A percentile compares a stretch with the other conserved stretches of the same genome.
These are phyloP conservation scores for Capsicum pubescens DNA, from an alignment of 257 asterid genomes.

Conservation along the genomic window DNA sequence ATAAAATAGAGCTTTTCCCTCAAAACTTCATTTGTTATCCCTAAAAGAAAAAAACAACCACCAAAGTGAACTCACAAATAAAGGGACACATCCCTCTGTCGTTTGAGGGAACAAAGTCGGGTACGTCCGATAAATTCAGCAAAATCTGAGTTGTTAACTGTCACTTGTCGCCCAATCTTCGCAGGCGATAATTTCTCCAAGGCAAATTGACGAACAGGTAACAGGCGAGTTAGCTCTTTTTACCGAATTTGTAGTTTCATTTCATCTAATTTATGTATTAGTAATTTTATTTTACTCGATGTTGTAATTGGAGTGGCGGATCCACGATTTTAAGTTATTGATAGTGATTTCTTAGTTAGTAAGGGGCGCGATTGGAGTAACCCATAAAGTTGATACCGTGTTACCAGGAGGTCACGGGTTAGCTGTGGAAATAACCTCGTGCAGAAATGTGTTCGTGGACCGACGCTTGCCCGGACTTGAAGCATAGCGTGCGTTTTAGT, in stretches of 20 bases:
- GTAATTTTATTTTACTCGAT: neutral
- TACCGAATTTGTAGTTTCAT: constrained; percentile 1
- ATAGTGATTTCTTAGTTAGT: neutral
- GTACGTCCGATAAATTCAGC: constrained; percentile 20
- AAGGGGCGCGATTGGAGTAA: too few species aligned
- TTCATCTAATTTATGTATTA: neutral
- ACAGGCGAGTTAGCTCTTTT: neutral
- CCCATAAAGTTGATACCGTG: too few species aligned
- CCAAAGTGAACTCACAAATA: too few species aligned
- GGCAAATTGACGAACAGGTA: constrained; percentile 17
- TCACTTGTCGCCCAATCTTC: neutral
- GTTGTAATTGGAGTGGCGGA: neutral
- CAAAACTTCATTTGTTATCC: too few species aligned
- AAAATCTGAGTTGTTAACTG: constrained; percentile 14
- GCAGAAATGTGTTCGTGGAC: too few species aligned
- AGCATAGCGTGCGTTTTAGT: too few species aligned
- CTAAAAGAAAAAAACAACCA: too few species aligned
- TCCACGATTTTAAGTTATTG: neutral
- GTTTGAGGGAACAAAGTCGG: neutral
- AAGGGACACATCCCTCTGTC: too few species aligned
- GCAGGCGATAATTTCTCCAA: neutral
- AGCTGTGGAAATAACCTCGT: too few species aligned
- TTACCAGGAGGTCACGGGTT: too few species aligned
- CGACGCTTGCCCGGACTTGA: too few species aligned
- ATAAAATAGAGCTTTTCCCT: too few species aligned